Evolutionary conservation across 306 rosid genomes (phyloP).

Genomic region (Trifolium fragiferum): DNA sequence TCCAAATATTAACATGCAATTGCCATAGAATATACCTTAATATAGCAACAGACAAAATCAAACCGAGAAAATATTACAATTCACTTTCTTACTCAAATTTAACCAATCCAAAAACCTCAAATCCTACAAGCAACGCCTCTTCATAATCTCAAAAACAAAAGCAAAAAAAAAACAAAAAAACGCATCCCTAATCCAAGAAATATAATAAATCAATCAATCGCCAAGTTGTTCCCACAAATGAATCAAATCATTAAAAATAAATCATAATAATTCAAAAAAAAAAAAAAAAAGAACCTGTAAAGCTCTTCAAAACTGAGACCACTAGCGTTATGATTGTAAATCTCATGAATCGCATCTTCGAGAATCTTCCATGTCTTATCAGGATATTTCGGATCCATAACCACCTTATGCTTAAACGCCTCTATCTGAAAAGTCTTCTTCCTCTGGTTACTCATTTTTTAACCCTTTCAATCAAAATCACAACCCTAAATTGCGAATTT

Average conservation of each 20-base stretch:
- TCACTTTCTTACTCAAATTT: slow-evolving; percentile 2
- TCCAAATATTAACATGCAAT: slow-evolving; percentile 3
- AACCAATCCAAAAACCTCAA: slow-evolving; percentile 29
- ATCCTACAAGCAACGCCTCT: background rate
- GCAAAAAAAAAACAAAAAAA: background rate
- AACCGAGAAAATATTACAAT: slow-evolving; percentile 18
- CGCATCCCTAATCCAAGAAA: background rate
- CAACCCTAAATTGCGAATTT: slow-evolving; percentile 13
- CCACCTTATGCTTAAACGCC: slow-evolving; percentile 92
- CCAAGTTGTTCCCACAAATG: background rate
- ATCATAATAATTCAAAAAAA: background rate
- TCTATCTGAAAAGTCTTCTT: slow-evolving; percentile 94
- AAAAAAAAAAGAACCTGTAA: slow-evolving; percentile 64
- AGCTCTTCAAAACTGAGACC: slow-evolving; percentile 98
- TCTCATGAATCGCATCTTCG: slow-evolving; percentile 92
- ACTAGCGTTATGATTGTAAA: slow-evolving; percentile 94
- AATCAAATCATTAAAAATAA: slow-evolving; percentile 9
- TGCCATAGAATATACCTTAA: slow-evolving; percentile 1
- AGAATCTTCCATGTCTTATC: slow-evolving; percentile 94
- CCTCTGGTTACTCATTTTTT: slow-evolving; percentile 86
- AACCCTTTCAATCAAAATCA: slow-evolving; percentile 24
- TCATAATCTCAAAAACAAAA: background rate
- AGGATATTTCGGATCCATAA: slow-evolving; percentile 93
- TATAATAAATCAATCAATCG: slow-evolving; percentile 22
- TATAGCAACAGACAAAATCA: slow-evolving; percentile 4